Conservation (phyloP, 1,284 basidiomycete genomes). For the Pisolithus thermaeus region DNA sequence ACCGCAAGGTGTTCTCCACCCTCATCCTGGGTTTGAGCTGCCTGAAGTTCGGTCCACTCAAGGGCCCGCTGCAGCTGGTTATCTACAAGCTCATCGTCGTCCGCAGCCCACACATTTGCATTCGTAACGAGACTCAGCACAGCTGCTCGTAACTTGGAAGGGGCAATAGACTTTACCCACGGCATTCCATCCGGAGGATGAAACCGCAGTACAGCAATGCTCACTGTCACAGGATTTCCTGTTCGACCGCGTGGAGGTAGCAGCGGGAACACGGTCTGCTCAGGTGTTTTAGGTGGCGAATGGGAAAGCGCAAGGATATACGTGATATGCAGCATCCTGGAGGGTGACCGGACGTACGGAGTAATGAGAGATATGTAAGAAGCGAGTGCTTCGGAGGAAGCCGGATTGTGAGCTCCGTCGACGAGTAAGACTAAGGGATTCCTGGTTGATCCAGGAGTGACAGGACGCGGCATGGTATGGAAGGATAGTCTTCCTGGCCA, state of each 20-base stretch:
- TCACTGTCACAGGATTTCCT: conserved; percentile 29
- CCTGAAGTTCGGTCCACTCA: conserved; percentile 35
- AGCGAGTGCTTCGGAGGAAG: conserved; percentile 69
- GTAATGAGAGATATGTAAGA: conserved; percentile 55
- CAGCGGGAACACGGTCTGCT: conserved; percentile 64
- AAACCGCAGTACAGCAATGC: conserved; percentile 56
- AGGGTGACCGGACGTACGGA: conserved; percentile 17
- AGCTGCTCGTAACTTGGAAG: conserved; percentile 40
- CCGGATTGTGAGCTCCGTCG: conserved; percentile 96
- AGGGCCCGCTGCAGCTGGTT: conserved; percentile 34
- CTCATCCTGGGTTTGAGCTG: conserved; percentile 4
- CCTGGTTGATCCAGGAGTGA: conserved; percentile 13
- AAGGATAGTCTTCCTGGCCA: conserved; percentile 90
- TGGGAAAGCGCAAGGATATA: conserved; percentile 76
- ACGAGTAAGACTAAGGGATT: conserved; percentile 53
- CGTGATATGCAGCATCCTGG: conserved; percentile 39
- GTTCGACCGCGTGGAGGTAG: conserved; percentile 31
- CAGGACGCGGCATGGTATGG: conserved; percentile 36
- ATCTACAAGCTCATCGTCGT: conserved; percentile 25
- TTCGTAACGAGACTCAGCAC: conserved; percentile 37
- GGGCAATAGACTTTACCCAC: conserved; percentile 70
- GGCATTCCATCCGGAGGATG: conserved; percentile 85
- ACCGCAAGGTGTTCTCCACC: conserved; percentile 45
- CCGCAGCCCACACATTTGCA: conserved; percentile 39
- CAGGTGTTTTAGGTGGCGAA: conserved; percentile 75